Evolutionary conservation across 371 early-diverging fungal genomes (phyloP).

Genomic region (Circinella umbellata): DNA sequence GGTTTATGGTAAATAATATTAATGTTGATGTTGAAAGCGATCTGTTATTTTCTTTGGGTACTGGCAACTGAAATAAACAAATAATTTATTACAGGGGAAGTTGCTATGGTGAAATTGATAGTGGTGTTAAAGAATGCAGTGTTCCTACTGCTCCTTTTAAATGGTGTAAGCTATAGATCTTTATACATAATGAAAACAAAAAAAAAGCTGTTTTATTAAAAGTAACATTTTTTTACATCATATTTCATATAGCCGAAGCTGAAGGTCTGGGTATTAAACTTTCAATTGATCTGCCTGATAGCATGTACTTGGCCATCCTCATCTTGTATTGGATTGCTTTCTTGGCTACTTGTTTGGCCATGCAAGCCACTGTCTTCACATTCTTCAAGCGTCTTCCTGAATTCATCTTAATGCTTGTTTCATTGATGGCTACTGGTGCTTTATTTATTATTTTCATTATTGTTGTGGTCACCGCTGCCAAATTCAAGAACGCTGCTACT

Average conservation of each 20-base stretch:
- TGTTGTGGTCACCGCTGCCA: slow-evolving; percentile 18
- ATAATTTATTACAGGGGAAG: slow-evolving; percentile 18
- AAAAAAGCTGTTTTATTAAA: neutral
- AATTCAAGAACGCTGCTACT: slow-evolving; percentile 12
- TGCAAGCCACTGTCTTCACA: slow-evolving; percentile 40
- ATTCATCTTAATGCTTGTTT: slow-evolving; percentile 26
- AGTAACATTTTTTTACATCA: neutral
- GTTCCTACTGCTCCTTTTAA: slow-evolving; percentile 29
- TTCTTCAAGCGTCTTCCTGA: slow-evolving; percentile 39
- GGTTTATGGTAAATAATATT: slow-evolving; percentile 28
- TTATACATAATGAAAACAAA: neutral
- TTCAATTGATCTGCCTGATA: slow-evolving; percentile 17
- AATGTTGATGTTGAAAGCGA: neutral
- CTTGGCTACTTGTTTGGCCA: slow-evolving; percentile 40
- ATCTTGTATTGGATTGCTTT: slow-evolving; percentile 50
- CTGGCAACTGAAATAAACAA: neutral
- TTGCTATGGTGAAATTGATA: slow-evolving; percentile 9
- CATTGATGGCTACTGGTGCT: slow-evolving; percentile 26
- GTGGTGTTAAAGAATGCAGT: slow-evolving; percentile 21
- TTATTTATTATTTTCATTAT: slow-evolving; percentile 21
- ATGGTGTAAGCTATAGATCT: slow-evolving; percentile 22
- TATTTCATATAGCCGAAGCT: slow-evolving; percentile 15
- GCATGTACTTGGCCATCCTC: slow-evolving; percentile 41
- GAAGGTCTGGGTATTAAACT: slow-evolving; percentile 15
- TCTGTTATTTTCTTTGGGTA: neutral